Evolutionary conservation across 1,284 basidiomycete genomes (phyloP).

Genomic region (Marasmius oreades): DNA sequence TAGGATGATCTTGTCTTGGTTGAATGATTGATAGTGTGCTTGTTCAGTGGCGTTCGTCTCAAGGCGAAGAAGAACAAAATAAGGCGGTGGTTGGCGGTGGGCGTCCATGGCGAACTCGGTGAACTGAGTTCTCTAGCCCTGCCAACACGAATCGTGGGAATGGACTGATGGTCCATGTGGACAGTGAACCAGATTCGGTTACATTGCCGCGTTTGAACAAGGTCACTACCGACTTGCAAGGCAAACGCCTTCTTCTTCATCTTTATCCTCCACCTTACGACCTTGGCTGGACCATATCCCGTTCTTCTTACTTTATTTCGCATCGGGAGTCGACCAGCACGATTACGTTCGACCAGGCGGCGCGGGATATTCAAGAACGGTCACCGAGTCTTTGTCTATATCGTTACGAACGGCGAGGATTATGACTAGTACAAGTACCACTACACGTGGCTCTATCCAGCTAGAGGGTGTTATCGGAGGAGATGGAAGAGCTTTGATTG

Average conservation of each 20-base stretch:
- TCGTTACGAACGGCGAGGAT: background rate
- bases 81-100: too few relatives aligned
- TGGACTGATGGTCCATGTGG: background rate
- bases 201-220: conserved; percentile 1
- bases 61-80: too few relatives aligned
- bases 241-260: background rate
- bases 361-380: background rate
- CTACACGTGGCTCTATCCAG: background rate
- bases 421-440: background rate
- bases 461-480: background rate
- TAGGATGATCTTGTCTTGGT: too few relatives aligned
- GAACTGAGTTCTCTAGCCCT: too few relatives aligned
- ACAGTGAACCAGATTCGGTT: background rate
- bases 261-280: background rate
- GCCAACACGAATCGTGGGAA: too few relatives aligned
- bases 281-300: conserved; percentile 1
- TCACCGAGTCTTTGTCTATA: background rate
- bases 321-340: background rate
- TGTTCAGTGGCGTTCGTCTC: too few relatives aligned
- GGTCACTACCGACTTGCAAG: background rate
- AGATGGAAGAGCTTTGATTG: background rate
- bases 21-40: too few relatives aligned
- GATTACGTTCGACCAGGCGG: background rate
- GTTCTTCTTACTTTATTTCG: background rate
- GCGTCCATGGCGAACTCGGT: too few relatives aligned